Base-by-base conservation (phyloP, 305 asterid species). In the Fraxinus greggii region DNA sequence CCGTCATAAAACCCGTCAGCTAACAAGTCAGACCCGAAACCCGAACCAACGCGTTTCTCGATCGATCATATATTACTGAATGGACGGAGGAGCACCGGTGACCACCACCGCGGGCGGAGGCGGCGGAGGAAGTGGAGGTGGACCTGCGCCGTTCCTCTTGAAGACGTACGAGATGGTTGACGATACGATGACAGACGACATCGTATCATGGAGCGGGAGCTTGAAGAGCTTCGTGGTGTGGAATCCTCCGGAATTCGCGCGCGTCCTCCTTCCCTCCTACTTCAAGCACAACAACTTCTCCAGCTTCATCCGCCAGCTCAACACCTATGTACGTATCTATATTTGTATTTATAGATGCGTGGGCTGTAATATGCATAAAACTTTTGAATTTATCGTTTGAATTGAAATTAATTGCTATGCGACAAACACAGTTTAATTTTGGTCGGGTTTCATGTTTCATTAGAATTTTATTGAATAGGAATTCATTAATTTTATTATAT, bases 91-190 rank as follows among this genome's bases (percentile, higher is more conserved):
- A 76, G 82, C 85, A 45, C 40, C 81, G 35, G 80, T 77, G 15
- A 82, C 85, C 10, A 26, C 82, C 24, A 80, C 84, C 72, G 77
- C 63, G 0, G 82, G 6, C 61, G 78, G 61, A 28, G 23, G 65
- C 9, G 63, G 65, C 0, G 85, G 82, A 1, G 90, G 88, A 0
- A 90, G 93, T 7, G 95, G 94, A 4, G 97, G 90, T 9, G 93
- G 97, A 2, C 99, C 97, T 70, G 98, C 99, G 72, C 99, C 99
- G 63, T 95, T 95, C 83, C 88, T 95, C 31, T 13, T 86, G n/a
- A 95, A 95, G 84, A 95, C 99, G 21, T 95, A 95, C 75, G 99
- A 95, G 81, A 95, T 95, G 98, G 95, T 93, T 67, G 99, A 95
- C 82, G 99, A 95, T 85, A 40, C 90, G 7, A 15, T 85, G 5